Evolutionary conservation across 805 yeast species (phyloP).

Genomic region (Sporopachydermia lactativora): DNA sequence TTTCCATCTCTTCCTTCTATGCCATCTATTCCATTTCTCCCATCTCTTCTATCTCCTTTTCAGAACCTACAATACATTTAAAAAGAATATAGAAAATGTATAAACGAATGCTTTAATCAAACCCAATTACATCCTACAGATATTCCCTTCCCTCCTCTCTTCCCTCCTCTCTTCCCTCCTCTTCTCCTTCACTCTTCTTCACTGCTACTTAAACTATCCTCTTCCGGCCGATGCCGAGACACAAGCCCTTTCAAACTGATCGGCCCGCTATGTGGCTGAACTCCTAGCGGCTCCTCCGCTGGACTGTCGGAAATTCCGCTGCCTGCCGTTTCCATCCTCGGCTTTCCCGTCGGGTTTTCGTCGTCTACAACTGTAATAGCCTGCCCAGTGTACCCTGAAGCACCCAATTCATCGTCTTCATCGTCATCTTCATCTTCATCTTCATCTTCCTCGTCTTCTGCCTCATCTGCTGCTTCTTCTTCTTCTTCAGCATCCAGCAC

Average conservation of each 20-base stretch:
- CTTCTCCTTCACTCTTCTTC: conserved; percentile 14
- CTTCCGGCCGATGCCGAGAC: conserved; percentile 10
- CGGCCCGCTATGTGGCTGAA: conserved; percentile 8
- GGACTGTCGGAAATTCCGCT: background rate
- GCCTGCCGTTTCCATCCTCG: background rate
- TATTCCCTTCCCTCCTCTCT: no score
- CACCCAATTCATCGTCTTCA: conserved; percentile 4
- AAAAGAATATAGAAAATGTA: no score
- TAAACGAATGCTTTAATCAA: no score
- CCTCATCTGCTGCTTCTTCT: background rate
- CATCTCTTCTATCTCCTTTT: no score
- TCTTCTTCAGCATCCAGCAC: background rate
- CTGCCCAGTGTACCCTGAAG: conserved; percentile 2
- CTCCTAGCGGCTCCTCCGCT: conserved; percentile 2
- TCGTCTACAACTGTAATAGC: conserved; percentile 8
- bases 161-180: no score
- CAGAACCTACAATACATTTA: no score
- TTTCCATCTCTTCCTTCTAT: no score
- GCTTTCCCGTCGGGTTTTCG: background rate
- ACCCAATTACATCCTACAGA: no score
- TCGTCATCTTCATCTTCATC: conserved; percentile 8
- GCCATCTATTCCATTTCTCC: no score
- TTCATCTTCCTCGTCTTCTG: background rate
- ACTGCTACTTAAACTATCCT: conserved; percentile 15
- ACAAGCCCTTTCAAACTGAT: conserved; percentile 14